Base-by-base conservation (phyloP, 331 rosid genomes). In the Saraca asoca region DNA sequence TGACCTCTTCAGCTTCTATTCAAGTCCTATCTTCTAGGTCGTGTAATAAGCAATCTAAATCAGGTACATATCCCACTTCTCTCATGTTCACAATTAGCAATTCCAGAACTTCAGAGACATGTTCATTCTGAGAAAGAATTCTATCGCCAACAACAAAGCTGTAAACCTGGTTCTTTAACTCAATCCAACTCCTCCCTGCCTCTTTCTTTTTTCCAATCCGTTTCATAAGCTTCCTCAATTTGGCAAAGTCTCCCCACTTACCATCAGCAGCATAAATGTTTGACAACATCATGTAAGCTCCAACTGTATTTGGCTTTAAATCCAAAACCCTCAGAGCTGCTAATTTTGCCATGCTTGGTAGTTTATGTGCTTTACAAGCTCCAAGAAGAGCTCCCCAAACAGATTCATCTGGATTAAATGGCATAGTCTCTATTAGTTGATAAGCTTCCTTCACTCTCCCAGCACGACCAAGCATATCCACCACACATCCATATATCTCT, bases 301-400 rank as follows among this genome's bases (percentile, higher is more conserved):
- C 91, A 6, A 64, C 81, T 75, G 35, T 79, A 37, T 77, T 84
- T 8, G 89, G 91, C 67, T 77, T 79, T 82, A 78, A 71, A 35
- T 81, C 85, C 75, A 79, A 46, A 24, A 81, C 69, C 69, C 70
- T 84, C 45, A 6, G 80, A 65, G 87, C 83, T 59, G 83, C 91
- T 82, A 88, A 71, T 48, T 76, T 84, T 12, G 80, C 76, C 71
- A 88, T 53, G 71, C 71, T 83, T 8, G 76, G 70, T 81, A 82
- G 75, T 70, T 75, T 69, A 68, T 84, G 89, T 56, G 83, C 88
- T 81, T 85, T 84, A 64, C 89, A 88, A 37, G 95, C 91, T 62
- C 97, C 91, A 46, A 91, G 86, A 70, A 85, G 82, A 53, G 89
- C 78, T 64, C 83, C 82, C 97, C 97, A 91, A 48, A 84, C 81